Percentiles rank a stretch among this genome's conserved stretches.
These are phyloP conservation scores for Cyberlindnera euphorbiiphila DNA, from an alignment of 805 yeast genomes.

Conservation along the genomic window DNA sequence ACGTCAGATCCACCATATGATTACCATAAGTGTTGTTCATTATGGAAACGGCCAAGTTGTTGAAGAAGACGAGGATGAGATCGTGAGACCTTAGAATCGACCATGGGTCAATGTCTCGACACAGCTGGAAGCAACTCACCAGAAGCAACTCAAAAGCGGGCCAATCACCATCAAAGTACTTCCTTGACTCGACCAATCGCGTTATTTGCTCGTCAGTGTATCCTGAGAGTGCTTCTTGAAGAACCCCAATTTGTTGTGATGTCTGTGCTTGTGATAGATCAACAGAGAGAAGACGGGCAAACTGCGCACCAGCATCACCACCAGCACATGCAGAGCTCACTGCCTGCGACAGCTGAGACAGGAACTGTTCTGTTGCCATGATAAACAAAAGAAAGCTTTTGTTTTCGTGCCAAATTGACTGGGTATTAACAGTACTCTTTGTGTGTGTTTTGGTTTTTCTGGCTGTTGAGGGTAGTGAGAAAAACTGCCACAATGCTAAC, in stretches of 20 bases:
- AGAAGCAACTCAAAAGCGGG: slow-evolving; percentile 43
- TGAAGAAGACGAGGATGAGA: slow-evolving; percentile 43
- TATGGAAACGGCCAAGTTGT: slow-evolving; percentile 46
- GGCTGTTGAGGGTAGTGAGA: no score
- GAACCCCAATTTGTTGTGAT: slow-evolving; percentile 6
- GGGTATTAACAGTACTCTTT: no score
- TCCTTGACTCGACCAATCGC: slow-evolving; percentile 25
- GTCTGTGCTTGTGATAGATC: slow-evolving; percentile 10
- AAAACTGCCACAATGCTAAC: no score
- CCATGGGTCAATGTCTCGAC: slow-evolving; percentile 53
- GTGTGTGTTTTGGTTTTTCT: no score
- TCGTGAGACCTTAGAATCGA: slow-evolving; percentile 53
- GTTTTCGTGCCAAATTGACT: no score
- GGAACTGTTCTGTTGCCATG: slow-evolving; percentile 2
- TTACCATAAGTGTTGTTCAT: slow-evolving; percentile 39
- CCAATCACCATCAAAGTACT: slow-evolving; percentile 34
- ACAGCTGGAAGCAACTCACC: slow-evolving; percentile 38
- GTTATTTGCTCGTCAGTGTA: slow-evolving; percentile 6
- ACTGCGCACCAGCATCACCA: slow-evolving; percentile 1
- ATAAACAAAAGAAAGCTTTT: no score
- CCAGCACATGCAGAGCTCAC: neutral
- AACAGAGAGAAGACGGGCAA: slow-evolving; percentile 14
- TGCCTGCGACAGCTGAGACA: neutral
- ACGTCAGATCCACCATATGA: slow-evolving; percentile 34
- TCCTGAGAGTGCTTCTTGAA: slow-evolving; percentile 25